phyloP scores from a whole-genome alignment of 1,284 basidiomycete species.

The Cutaneotrichosporon sp. region DNA sequence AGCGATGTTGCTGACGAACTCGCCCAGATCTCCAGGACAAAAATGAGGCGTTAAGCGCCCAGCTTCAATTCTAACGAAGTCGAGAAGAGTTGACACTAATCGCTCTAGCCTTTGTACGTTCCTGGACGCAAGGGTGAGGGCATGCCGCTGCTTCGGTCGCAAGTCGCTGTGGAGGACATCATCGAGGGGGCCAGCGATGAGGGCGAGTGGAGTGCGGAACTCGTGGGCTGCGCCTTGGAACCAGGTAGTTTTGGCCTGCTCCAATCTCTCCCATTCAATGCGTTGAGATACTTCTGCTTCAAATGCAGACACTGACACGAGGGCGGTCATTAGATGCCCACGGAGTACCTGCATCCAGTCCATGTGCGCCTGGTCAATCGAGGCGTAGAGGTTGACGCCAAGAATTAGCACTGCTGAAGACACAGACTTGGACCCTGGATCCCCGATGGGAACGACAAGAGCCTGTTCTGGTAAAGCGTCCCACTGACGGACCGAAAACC shows the following conservation, averaged over 20 bases:
- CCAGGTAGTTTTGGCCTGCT: slow-evolving; percentile 24
- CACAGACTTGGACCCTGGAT: slow-evolving; percentile 1
- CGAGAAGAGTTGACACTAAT: slow-evolving; percentile 33
- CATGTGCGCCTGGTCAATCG: slow-evolving; percentile 30
- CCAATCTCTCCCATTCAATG: slow-evolving; percentile 14
- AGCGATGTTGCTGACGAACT: slow-evolving; percentile 36
- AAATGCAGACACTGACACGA: slow-evolving; percentile 9
- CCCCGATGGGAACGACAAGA: slow-evolving; percentile 36
- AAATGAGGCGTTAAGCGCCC: slow-evolving; percentile 32
- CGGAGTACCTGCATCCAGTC: slow-evolving; percentile 25
- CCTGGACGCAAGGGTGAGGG: slow-evolving; percentile 23
- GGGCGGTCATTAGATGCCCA: slow-evolving; percentile 11
- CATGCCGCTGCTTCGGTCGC: slow-evolving; percentile 6
- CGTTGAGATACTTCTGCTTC: slow-evolving; percentile 8
- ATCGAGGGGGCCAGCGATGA: slow-evolving; percentile 27
- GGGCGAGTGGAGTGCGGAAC: slow-evolving; percentile 27
- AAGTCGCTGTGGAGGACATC: slow-evolving; percentile 23
- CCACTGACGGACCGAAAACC: slow-evolving; percentile 35
- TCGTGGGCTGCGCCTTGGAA: slow-evolving; percentile 33
- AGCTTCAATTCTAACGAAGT: slow-evolving; percentile 33
- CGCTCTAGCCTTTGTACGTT: slow-evolving; percentile 29
- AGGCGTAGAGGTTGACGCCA: slow-evolving; percentile 34
- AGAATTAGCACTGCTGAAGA: slow-evolving; percentile 36
- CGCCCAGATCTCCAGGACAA: slow-evolving; percentile 31
- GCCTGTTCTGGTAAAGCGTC: slow-evolving; percentile 32